Conservation (phyloP, 768 basidiomycete genomes). For the Tulasnella sp. region DNA sequence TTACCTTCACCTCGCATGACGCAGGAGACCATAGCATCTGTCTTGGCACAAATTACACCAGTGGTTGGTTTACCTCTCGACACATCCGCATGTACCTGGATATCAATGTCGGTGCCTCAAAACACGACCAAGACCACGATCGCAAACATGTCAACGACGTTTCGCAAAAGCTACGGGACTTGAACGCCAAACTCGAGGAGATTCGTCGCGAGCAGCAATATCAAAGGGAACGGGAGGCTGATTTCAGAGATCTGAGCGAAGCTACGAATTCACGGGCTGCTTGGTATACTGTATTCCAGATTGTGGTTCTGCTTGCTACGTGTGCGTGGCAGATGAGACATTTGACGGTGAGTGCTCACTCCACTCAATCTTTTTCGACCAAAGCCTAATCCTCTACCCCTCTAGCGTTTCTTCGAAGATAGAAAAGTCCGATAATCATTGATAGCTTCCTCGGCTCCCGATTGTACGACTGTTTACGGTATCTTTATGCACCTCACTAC, state of each 20-base stretch:
- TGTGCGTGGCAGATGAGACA: conserved; percentile 93
- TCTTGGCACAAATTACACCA: conserved; percentile 83
- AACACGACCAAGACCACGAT: conserved; percentile 82
- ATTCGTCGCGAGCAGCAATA: conserved; percentile 95
- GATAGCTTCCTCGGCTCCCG: conserved; percentile 16
- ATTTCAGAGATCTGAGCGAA: conserved; percentile 86
- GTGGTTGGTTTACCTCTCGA: conserved; percentile 69
- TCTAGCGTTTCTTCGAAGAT: conserved; percentile 80
- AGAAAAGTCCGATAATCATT: conserved; percentile 61
- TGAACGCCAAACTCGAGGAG: conserved; percentile 90
- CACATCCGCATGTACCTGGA: conserved; percentile 96
- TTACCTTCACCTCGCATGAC: conserved; percentile 97
- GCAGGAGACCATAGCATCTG: conserved; percentile 97
- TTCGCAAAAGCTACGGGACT: conserved; percentile 77
- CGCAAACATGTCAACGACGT: conserved; percentile 78
- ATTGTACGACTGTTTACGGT: conserved; percentile 23
- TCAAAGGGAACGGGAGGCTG: conserved; percentile 90
- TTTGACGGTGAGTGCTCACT: conserved; percentile 61
- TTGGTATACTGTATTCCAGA: conserved; percentile 91
- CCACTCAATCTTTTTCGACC: not conserved
- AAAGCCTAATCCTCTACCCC: not conserved
- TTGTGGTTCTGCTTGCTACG: conserved; percentile 73
- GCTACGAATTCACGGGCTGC: conserved; percentile 86
- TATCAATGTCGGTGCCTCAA: conserved; percentile 83
- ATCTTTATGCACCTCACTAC: conserved; percentile 17